Evolutionary conservation across 331 rosid species (phyloP).

Genomic region (Dryas integrifolia): DNA sequence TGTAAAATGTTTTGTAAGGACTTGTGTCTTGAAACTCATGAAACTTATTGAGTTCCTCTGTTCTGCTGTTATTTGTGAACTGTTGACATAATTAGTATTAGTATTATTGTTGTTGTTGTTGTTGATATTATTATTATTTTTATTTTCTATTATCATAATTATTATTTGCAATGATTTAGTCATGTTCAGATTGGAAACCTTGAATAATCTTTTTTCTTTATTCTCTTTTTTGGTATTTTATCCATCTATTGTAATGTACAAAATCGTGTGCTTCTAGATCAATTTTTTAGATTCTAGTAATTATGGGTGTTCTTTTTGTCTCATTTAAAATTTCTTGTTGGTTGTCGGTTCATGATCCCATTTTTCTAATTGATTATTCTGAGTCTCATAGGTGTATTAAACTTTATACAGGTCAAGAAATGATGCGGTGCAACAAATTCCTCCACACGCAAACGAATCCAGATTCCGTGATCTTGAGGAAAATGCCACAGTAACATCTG

Average conservation of each 20-base stretch:
- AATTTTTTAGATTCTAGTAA: not conserved
- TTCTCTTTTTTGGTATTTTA: not conserved
- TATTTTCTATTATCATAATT: not conserved
- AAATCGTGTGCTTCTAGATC: not conserved
- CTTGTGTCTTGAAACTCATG: no score
- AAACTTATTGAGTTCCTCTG: no score
- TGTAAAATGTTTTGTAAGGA: no score
- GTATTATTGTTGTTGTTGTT: not conserved
- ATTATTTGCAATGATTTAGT: not conserved
- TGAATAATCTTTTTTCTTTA: not conserved
- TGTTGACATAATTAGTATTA: not conserved
- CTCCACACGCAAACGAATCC: slow-evolving; percentile 42
- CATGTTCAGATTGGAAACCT: not conserved
- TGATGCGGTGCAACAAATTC: slow-evolving; percentile 40
- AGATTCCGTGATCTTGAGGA: slow-evolving; percentile 46
- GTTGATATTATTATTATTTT: not conserved
- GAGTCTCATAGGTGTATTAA: not conserved
- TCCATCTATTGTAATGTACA: not conserved
- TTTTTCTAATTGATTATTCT: not conserved
- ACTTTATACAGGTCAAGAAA: slow-evolving; percentile 53
- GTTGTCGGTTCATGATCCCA: not conserved
- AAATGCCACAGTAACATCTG: slow-evolving; percentile 59
- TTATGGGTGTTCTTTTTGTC: not conserved
- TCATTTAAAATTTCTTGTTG: not conserved
- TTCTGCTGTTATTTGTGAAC: not conserved